A percentile compares a stretch with the other conserved stretches of the same genome.
phyloP scores from a whole-genome alignment of 1,284 basidiomycete genomes.

The Papiliotrema fonsecae region DNA sequence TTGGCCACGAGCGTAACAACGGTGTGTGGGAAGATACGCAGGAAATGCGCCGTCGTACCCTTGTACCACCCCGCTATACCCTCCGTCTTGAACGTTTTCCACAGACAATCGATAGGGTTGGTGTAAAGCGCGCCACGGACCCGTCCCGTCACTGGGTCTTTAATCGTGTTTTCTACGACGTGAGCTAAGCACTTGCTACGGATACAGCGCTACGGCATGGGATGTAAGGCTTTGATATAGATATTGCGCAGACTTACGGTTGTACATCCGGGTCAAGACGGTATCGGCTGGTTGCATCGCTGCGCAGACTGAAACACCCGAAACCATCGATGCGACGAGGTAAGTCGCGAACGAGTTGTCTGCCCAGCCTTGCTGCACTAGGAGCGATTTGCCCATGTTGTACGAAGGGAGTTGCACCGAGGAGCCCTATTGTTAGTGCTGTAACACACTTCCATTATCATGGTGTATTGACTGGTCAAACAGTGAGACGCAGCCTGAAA shows the following conservation, averaged over 20 bases:
- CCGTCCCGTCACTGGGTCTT: constrained; percentile 63
- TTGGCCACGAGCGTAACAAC: constrained; percentile 79
- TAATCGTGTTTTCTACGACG: constrained; percentile 63
- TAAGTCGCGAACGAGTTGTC: constrained; percentile 76
- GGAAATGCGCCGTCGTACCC: constrained; percentile 85
- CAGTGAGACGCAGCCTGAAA: too few species aligned
- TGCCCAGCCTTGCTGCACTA: constrained; percentile 62
- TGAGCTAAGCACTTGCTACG: constrained; percentile 1
- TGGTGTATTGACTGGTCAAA: too few species aligned
- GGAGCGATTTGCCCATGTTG: constrained; percentile 79
- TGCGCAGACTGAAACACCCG: constrained; percentile 85
- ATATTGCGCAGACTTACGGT: constrained; percentile 53
- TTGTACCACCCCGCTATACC: constrained; percentile 90
- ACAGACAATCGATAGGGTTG: constrained; percentile 91
- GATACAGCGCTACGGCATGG: too few species aligned
- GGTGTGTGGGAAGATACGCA: constrained; percentile 87
- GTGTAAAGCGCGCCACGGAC: constrained; percentile 74
- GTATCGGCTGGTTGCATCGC: constrained; percentile 66
- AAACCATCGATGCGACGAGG: constrained; percentile 79
- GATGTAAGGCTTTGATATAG: too few species aligned
- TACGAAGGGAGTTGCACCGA: constrained; percentile 89
- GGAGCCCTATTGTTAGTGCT: constrained; percentile 50
- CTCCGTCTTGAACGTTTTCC: constrained; percentile 89
- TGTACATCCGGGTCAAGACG: constrained; percentile 88
- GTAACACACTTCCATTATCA: background rate